Evolutionary conservation across 1,284 basidiomycete genomes (phyloP), one percentile per base, ranked within the genome.

Genomic region (Athelia psychrophila): DNA sequence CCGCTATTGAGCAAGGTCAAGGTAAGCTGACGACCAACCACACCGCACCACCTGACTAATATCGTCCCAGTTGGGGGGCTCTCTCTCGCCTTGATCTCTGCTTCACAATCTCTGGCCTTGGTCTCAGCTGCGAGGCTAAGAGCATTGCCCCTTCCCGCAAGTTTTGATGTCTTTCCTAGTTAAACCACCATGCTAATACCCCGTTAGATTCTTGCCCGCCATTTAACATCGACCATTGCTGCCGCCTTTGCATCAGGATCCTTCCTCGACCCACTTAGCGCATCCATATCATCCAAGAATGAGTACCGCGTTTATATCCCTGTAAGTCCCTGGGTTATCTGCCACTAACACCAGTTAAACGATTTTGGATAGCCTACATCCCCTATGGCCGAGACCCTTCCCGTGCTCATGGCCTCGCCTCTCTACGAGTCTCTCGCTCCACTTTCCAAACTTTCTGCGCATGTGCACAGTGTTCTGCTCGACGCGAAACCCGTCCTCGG

Each of bases 41-140:
- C 45, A 24, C 47, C 22, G 50, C 68, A 51, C 56, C 65, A 20
- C 66, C n/a, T 6, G 38, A 42, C 38, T 42, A 22, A 22, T 22
- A 18, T n/a, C n/a, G 6, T 9, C n/a, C 9, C 20, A 63, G 56
- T 52, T 60, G 72, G 73, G 47, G 63, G 65, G 3, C 58, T 74
- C 18, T 63, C 67, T 0, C 58, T 71, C 13, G 62, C 69, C 18
- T 58, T 86, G 46, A 72, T 86, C 2, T 59, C 85, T 22, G 74
- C 79, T 1, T 79, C 83, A 4, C 80, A 80, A 48, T 81, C 79
- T n/a, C 61, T 85, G 2, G 73, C 80, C 2, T 64, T 80, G 3
- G 73, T 87, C 16, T 69, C 76, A 1, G 69, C 73, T 15, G 63
- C 73, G 45, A 81, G 82, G 56, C 65, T 87, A 25, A 76, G 75